A percentile compares a stretch with the other conserved stretches of the same genome.
phyloP scores from a whole-genome alignment of 345 rosid genomes.

The Sapria himalayana region DNA sequence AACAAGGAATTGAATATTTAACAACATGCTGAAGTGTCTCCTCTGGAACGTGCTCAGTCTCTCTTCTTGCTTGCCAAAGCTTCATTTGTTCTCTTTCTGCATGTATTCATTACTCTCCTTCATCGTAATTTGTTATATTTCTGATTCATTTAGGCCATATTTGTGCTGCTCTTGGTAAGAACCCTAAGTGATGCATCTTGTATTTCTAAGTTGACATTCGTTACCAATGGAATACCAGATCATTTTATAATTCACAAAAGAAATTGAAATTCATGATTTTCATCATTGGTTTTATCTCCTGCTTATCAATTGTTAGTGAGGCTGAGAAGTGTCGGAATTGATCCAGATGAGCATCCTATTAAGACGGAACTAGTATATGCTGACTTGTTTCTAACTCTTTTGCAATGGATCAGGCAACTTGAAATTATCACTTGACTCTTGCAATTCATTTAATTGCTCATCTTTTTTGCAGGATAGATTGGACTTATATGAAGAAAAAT shows the following conservation, averaged over 20 bases:
- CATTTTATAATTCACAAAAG: too few species aligned
- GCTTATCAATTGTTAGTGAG: conserved; percentile 30
- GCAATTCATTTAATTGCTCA: conserved; percentile 5
- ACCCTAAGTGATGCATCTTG: too few species aligned
- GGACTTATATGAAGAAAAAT: conserved; percentile 45
- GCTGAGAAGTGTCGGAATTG: conserved; percentile 55
- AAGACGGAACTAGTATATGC: conserved; percentile 69
- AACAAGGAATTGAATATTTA: too few species aligned
- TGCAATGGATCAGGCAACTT: neutral
- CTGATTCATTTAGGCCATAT: too few species aligned
- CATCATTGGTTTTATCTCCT: conserved; percentile 2
- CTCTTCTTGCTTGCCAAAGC: conserved; percentile 48
- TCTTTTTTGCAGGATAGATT: conserved; percentile 43
- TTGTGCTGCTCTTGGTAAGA: too few species aligned
- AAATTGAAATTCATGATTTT: too few species aligned
- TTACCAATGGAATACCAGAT: too few species aligned
- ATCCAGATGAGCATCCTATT: conserved; percentile 68
- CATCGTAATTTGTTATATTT: too few species aligned
- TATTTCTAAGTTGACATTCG: too few species aligned
- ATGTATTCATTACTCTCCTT: conserved; percentile 13
- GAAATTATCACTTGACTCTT: too few species aligned
- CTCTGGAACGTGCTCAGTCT: conserved; percentile 53
- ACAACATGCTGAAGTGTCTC: conserved; percentile 40
- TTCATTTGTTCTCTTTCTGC: conserved; percentile 33
- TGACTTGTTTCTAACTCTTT: conserved; percentile 3